These are phyloP conservation scores for Populus deltoides DNA, from an alignment of 345 rosid species.

Conservation along the genomic window DNA sequence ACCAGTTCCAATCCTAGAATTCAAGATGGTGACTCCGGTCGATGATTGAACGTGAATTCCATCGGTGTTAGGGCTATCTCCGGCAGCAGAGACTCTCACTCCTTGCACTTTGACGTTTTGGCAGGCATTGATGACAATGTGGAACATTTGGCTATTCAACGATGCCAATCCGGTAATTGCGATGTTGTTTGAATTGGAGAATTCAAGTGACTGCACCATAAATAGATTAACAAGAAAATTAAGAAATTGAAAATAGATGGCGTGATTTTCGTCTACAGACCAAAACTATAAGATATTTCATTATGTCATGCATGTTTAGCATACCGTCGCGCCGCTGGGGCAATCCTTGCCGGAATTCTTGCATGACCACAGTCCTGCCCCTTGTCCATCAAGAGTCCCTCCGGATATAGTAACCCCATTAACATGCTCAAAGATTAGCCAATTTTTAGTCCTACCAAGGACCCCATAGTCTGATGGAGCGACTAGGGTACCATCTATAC, in stretches of 20 bases:
- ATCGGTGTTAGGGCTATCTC: conserved; percentile 74
- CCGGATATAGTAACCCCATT: conserved; percentile 52
- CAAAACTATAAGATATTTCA: background rate
- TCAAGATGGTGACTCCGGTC: conserved; percentile 42
- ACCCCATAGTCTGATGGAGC: conserved; percentile 55
- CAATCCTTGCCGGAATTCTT: conserved; percentile 49
- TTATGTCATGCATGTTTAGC: background rate
- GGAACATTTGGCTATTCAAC: conserved; percentile 58
- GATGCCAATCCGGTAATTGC: conserved; percentile 49
- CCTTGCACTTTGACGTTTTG: conserved; percentile 48
- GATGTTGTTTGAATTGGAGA: conserved; percentile 50
- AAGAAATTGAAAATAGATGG: background rate
- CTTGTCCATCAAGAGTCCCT: conserved; percentile 64
- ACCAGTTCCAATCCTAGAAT: conserved; percentile 46
- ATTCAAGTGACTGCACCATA: conserved; percentile 41
- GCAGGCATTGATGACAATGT: conserved; percentile 60
- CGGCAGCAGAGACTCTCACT: conserved; percentile 45
- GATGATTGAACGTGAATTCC: conserved; percentile 68
- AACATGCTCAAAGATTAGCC: conserved; percentile 50
- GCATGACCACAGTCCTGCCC: conserved; percentile 64
- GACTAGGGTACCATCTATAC: conserved; percentile 59
- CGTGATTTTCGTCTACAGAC: background rate
- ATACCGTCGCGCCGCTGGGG: conserved; percentile 71
- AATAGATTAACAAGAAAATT: background rate
- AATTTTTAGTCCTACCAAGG: conserved; percentile 40